Base-by-base conservation (phyloP, 345 rosid species). In the Syzygium grande region DNA sequence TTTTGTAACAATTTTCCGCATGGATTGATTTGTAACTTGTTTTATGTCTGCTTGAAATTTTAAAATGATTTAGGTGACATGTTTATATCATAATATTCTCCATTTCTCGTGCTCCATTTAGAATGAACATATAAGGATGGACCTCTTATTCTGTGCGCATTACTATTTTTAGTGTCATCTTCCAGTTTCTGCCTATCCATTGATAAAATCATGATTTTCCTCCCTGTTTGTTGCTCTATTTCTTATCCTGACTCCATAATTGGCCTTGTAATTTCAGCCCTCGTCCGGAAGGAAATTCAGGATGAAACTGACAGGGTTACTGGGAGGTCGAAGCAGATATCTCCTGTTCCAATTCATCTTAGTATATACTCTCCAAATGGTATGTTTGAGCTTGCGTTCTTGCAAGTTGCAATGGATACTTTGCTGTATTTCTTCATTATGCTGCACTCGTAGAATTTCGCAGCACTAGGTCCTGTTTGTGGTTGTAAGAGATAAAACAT, bases 241-340 rank as follows among this genome's bases (percentile, higher is more conserved):
- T 55, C 87, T 41, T 34, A 38, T 59, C 38, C 59, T 17, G 49
- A 84, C 46, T 15, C 61, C 27, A 30, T 19, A n/a, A 46, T 84
- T 88, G 85, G 34, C 68, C 30, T 65, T 52, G 68, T 54, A 13
- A 54, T 68, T 80, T 49, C 92, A 97, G 99, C 94, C 34, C 3
- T 91, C 89, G 98, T 97, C 87, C 93, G 99, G 65, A 92, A 93
- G 89, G 99, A 96, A 94, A 97, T 97, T 90, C 94, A 95, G 84
- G 99, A 97, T 86, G 99, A 97, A 91, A 97, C 99, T 78, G 99
- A 97, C 89, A 92, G 99, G 90, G 54, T 95, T 34, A 97, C 99
- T 5, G 98, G 99, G 87, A 96, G 92, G 88, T 87, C 92, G 7
- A 97, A 96, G 90, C 99, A 97, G 91, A 97, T 97, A 53, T 97